Conservation (phyloP, 805 yeast genomes). For the Sungouiozyma ichnusensis region DNA sequence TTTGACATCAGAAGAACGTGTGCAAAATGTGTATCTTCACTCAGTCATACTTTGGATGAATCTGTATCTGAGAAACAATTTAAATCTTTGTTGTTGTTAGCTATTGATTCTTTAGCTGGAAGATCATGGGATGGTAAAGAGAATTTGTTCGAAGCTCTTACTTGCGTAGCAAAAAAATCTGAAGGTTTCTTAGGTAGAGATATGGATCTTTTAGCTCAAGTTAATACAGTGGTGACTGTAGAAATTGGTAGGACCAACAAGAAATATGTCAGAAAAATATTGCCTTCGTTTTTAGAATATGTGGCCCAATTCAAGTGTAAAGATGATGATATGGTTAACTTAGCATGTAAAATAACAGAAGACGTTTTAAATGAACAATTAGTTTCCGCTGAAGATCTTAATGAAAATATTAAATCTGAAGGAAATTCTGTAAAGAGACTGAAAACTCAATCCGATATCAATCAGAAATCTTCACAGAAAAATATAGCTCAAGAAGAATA, state of each 20-base stretch:
- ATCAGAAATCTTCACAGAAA: conserved; percentile 31
- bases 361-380: neutral
- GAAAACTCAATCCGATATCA: conserved; percentile 23
- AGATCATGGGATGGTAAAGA: conserved; percentile 89
- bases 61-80: conserved; percentile 21
- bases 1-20: conserved; percentile 60
- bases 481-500: conserved; percentile 42
- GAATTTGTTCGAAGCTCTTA: conserved; percentile 56
- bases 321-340: neutral
- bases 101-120: conserved; percentile 57
- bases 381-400: neutral
- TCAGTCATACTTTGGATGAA: conserved; percentile 38
- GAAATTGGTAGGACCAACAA: conserved; percentile 63
- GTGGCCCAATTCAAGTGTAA: neutral
- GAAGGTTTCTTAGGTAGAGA: conserved; percentile 24
- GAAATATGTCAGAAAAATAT: conserved; percentile 43
- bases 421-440: conserved; percentile 18
- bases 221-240: conserved; percentile 37
- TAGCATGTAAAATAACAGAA: neutral
- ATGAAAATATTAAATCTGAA: conserved; percentile 25
- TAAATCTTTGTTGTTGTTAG: conserved; percentile 36
- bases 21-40: conserved; percentile 54
- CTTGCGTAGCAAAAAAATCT: conserved; percentile 42
- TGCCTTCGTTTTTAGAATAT: conserved; percentile 18
- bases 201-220: conserved; percentile 27